Evolutionary conservation across 1,139 yeast genomes (phyloP).

Genomic region (Taphrina communis): DNA sequence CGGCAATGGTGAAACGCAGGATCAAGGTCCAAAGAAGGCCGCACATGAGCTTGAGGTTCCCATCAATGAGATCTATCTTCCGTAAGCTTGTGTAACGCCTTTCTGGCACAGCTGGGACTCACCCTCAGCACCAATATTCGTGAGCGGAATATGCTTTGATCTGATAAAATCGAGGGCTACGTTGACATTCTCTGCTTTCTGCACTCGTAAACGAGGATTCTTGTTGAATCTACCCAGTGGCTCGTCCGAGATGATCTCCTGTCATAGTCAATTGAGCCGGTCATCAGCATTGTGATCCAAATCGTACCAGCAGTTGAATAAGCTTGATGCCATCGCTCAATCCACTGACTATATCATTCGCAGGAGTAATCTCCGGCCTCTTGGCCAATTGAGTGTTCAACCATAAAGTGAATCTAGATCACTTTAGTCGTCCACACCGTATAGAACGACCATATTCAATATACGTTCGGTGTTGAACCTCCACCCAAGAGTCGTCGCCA

Average conservation of each 20-base stretch:
- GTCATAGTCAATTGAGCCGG: neutral
- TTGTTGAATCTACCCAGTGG: constrained; percentile 53
- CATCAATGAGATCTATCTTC: constrained; percentile 63
- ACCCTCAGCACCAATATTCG: constrained; percentile 67
- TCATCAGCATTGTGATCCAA: neutral
- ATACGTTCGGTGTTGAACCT: constrained; percentile 44
- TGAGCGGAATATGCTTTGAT: constrained; percentile 60
- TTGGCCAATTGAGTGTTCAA: constrained; percentile 43
- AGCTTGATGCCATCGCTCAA: constrained; percentile 42
- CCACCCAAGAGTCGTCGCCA: constrained; percentile 41
- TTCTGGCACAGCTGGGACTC: neutral
- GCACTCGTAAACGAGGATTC: constrained; percentile 62
- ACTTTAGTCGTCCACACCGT: no score
- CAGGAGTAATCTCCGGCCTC: constrained; percentile 31
- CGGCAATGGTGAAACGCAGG: constrained; percentile 59
- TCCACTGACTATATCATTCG: constrained; percentile 41
- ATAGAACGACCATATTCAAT: neutral
- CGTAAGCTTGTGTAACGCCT: neutral
- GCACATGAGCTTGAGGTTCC: constrained; percentile 65
- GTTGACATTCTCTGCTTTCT: constrained; percentile 67
- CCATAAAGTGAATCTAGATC: constrained; percentile 36
- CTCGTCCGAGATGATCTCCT: constrained; percentile 54
- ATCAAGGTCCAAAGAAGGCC: constrained; percentile 72
- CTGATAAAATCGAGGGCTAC: constrained; percentile 63
- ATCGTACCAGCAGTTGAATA: constrained; percentile 41